These are phyloP conservation scores for Fusarium brevicatenulatum DNA, from an alignment of 2,329 filamentous ascomycete genomes.

Conservation along the genomic window DNA sequence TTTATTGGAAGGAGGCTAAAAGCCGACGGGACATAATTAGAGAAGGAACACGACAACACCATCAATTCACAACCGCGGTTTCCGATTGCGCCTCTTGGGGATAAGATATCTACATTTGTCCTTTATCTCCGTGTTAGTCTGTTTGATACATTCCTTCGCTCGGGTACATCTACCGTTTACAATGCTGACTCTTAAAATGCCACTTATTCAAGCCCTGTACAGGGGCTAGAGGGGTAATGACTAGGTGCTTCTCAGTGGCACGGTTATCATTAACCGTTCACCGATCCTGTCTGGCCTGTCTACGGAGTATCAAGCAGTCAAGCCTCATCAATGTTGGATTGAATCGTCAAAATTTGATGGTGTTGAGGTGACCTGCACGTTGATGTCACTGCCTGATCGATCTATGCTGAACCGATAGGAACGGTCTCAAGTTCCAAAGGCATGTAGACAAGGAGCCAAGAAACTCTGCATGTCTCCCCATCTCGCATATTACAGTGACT, in stretches of 20 bases:
- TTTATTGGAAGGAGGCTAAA: neutral
- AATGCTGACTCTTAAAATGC: conserved; percentile 1
- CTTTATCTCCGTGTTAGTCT: neutral
- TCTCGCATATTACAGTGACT: neutral
- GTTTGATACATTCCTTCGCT: neutral
- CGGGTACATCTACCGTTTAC: neutral
- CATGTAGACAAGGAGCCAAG: neutral
- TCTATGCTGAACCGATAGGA: neutral
- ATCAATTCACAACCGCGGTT: neutral
- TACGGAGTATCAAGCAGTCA: neutral
- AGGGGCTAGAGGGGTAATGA: neutral
- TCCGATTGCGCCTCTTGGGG: neutral
- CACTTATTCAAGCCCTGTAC: neutral
- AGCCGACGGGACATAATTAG: neutral
- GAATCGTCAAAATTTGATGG: neutral
- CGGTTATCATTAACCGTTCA: conserved; percentile 32
- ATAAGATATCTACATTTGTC: neutral
- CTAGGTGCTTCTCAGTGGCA: neutral
- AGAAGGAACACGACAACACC: conserved; percentile 12
- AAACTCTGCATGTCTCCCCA: neutral
- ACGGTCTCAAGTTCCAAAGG: neutral
- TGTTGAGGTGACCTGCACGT: neutral
- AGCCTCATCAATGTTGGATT: conserved; percentile 1
- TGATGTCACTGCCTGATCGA: neutral
- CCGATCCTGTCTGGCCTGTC: conserved; percentile 6